Percentiles rank a stretch among this genome's conserved stretches.
phyloP scores from a whole-genome alignment of 2,329 filamentous ascomycete genomes.

The Kalmusia sp. region DNA sequence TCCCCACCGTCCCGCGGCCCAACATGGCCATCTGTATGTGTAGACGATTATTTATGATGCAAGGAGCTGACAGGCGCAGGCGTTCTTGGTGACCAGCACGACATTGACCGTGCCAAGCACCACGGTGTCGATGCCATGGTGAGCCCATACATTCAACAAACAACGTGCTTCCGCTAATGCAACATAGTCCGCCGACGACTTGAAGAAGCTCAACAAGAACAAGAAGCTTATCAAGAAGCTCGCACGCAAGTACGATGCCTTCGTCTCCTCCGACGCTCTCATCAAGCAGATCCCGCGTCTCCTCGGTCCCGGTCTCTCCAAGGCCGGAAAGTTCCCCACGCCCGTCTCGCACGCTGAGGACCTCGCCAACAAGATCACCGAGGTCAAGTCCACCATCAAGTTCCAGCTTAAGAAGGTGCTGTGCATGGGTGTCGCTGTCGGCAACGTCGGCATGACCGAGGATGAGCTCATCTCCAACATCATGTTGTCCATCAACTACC shows the following conservation, averaged over 20 bases:
- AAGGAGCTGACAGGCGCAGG: constrained; percentile 26
- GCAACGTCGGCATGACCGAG: constrained; percentile 96
- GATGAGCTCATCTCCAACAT: constrained; percentile 98
- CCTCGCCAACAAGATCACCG: constrained; percentile 92
- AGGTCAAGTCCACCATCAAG: constrained; percentile 99
- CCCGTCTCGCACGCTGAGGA: constrained; percentile 97
- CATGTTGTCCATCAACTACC: constrained; percentile 99
- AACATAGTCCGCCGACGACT: constrained; percentile 94
- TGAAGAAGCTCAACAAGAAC: constrained; percentile 99
- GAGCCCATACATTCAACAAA: too few relatives aligned
- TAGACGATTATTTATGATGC: not conserved
- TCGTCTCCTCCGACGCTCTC: constrained; percentile 93
- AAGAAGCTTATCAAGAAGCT: constrained; percentile 99
- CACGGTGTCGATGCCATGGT: constrained; percentile 97
- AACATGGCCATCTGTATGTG: constrained; percentile 25
- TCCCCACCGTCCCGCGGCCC: constrained; percentile 85
- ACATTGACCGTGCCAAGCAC: constrained; percentile 99
- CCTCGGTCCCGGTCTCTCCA: constrained; percentile 70
- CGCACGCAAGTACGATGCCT: constrained; percentile 99
- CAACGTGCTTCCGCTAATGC: too few relatives aligned
- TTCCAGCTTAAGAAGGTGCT: constrained; percentile 99
- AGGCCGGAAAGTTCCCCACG: constrained; percentile 99
- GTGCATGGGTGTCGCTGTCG: constrained; percentile 99
- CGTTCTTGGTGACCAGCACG: constrained; percentile 92
- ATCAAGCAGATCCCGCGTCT: constrained; percentile 99